Conservation (phyloP, 192 early-diverging fungal species). For the Pecoramyces ruminantium region DNA sequence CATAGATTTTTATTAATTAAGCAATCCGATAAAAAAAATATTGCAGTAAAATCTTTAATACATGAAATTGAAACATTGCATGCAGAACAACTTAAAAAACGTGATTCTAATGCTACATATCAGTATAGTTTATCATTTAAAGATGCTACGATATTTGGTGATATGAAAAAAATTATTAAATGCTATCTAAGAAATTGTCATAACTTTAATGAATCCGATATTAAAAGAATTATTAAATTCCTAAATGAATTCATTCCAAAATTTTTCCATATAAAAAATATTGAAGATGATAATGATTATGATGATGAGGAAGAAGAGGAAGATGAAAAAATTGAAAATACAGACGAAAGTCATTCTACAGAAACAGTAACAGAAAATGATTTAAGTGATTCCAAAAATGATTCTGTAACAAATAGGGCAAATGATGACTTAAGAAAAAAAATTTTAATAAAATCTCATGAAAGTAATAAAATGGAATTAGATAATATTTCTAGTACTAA, state of each 20-base stretch:
- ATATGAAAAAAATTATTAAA: not conserved
- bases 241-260: not conserved
- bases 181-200: not conserved
- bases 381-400: not conserved
- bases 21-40: constrained; percentile 61
- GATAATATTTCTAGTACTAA: not conserved
- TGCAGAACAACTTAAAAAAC: constrained; percentile 58
- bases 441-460: not conserved
- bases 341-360: not conserved
- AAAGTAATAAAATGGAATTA: not conserved
- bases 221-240: not conserved
- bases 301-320: not conserved
- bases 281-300: not conserved
- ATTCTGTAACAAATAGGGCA: not conserved
- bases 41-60: constrained; percentile 57
- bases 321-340: not conserved
- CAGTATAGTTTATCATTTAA: not conserved
- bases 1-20: constrained; percentile 89
- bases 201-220: not conserved
- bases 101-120: not conserved
- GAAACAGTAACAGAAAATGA: not conserved
- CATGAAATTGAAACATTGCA: constrained; percentile 73
- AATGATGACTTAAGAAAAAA: not conserved
- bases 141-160: not conserved
- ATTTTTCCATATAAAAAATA: not conserved